Evolutionary conservation across 2,329 filamentous ascomycete genomes (phyloP).

Genomic region (Paracoccidioides lutzii): DNA sequence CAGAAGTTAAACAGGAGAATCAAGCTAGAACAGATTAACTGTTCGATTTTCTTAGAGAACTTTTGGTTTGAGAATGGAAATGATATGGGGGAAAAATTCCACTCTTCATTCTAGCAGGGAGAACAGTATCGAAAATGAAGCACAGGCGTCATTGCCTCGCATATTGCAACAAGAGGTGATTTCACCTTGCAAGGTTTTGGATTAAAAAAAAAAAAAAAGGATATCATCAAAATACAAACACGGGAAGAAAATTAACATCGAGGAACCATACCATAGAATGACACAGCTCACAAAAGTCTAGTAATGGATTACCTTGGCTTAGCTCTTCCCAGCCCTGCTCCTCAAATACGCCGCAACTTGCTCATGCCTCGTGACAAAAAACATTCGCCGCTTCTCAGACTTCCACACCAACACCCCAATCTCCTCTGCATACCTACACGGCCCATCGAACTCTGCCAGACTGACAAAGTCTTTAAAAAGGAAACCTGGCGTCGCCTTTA

Average conservation of each 20-base stretch:
- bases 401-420: constrained; percentile 84
- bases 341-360: constrained; percentile 73
- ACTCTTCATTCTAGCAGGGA: too few species aligned
- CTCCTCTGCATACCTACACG: constrained; percentile 60
- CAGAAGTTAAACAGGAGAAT: not conserved
- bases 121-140: not conserved
- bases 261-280: too few species aligned
- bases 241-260: not conserved
- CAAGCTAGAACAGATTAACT: not conserved
- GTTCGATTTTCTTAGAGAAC: not conserved
- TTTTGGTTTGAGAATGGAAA: not conserved
- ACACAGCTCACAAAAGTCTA: too few species aligned
- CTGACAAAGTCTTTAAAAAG: constrained; percentile 79
- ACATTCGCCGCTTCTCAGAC: constrained; percentile 64
- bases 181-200: not conserved
- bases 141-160: too few species aligned
- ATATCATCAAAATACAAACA: not conserved
- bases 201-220: not conserved
- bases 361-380: constrained; percentile 86
- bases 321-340: constrained; percentile 42
- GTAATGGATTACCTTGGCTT: not conserved
- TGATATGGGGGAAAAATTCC: not conserved
- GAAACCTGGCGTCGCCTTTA: constrained; percentile 72
- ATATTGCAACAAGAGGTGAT: not conserved
- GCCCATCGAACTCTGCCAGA: constrained; percentile 47